Evolutionary conservation across 345 rosid species (phyloP).

Genomic region (Gossypium rotundifolium): DNA sequence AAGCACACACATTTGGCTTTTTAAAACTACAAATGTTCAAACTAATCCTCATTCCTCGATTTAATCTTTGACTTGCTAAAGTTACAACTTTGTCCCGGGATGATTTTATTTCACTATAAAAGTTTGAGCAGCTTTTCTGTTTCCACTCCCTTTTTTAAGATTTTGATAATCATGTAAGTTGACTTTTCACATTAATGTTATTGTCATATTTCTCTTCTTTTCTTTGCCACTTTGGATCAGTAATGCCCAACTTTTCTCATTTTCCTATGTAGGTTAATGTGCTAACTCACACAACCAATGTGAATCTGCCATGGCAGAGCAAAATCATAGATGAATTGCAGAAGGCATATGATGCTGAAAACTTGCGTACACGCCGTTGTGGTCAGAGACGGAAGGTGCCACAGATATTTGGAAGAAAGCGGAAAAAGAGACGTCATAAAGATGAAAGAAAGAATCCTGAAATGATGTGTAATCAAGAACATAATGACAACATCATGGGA

Average conservation of each 20-base stretch:
- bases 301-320: constrained; percentile 29
- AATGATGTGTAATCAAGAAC: constrained; percentile 6
- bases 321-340: constrained; percentile 27
- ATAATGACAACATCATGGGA: neutral
- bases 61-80: neutral
- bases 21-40: neutral
- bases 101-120: neutral
- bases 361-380: constrained; percentile 7
- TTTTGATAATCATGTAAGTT: neutral
- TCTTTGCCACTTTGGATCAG: neutral
- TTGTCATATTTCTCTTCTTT: neutral
- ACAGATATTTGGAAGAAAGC: constrained; percentile 13
- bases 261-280: constrained; percentile 39
- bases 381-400: constrained; percentile 11
- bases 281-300: constrained; percentile 40
- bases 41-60: neutral
- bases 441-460: constrained; percentile 5
- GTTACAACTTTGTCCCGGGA: neutral
- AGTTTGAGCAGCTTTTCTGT: neutral
- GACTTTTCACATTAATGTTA: neutral
- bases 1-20: neutral
- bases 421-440: constrained; percentile 9
- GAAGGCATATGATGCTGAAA: constrained; percentile 30
- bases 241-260: neutral
- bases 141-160: neutral